Conservation (phyloP, 1,284 basidiomycete species). For the Moesziomyces parantarcticus region DNA sequence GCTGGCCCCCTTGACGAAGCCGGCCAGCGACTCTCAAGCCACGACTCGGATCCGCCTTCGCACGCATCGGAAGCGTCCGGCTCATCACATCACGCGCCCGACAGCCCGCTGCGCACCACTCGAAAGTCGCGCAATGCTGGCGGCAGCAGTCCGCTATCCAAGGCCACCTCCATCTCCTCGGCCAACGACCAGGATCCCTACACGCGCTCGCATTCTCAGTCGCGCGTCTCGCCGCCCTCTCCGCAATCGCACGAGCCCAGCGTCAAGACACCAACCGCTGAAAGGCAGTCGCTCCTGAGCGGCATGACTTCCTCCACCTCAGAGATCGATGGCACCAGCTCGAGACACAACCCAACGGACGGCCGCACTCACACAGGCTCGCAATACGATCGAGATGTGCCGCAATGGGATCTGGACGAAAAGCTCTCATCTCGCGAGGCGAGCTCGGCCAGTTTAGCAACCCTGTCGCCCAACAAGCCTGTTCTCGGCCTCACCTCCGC, state of each 20-base stretch:
- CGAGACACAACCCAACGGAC: slow-evolving; percentile 1
- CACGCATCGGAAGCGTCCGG: slow-evolving; percentile 10
- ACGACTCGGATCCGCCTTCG: slow-evolving; percentile 24
- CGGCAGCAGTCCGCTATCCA: slow-evolving; percentile 27
- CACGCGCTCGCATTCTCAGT: slow-evolving; percentile 36
- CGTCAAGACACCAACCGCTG: slow-evolving; percentile 25
- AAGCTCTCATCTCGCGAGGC: slow-evolving; percentile 33
- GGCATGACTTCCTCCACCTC: slow-evolving; percentile 16
- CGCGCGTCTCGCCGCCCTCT: slow-evolving; percentile 13
- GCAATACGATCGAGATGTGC: slow-evolving; percentile 54
- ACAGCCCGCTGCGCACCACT: slow-evolving; percentile 12
- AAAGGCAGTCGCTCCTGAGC: slow-evolving; percentile 21
- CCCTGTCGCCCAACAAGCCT: slow-evolving; percentile 30
- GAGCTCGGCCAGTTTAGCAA: slow-evolving; percentile 41
- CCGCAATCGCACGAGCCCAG: slow-evolving; percentile 16
- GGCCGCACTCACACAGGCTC: slow-evolving; percentile 5
- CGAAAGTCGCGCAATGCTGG: slow-evolving; percentile 10
- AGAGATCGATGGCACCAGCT: neutral
- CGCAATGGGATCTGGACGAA: slow-evolving; percentile 48
- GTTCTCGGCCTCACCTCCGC: slow-evolving; percentile 8
- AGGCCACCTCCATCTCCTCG: slow-evolving; percentile 4
- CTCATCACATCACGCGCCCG: slow-evolving; percentile 8
- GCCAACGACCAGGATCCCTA: slow-evolving; percentile 36
- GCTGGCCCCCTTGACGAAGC: slow-evolving; percentile 51
- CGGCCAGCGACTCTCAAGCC: slow-evolving; percentile 24